Evolutionary conservation across 257 asterid genomes (phyloP).

Genomic region (Solanum tarapatanum): DNA sequence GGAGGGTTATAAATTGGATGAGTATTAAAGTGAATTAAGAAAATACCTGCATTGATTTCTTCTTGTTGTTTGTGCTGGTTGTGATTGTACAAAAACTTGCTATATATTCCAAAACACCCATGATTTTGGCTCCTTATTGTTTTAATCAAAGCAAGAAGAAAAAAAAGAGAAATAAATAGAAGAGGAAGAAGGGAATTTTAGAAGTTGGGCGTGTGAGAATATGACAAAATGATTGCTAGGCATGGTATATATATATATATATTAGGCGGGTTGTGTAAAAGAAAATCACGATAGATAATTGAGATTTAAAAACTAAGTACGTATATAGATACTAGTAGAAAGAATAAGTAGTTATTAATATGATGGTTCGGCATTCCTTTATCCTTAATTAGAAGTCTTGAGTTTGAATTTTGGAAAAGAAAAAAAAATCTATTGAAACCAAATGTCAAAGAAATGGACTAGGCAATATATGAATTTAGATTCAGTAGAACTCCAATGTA

Average conservation of each 20-base stretch:
- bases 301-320: background rate
- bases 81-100: conserved; percentile 64
- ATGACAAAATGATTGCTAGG: background rate
- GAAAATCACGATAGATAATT: background rate
- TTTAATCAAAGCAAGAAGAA: conserved; percentile 8
- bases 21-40: background rate
- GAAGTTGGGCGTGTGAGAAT: background rate
- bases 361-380: background rate
- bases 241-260: background rate
- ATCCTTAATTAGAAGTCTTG: background rate
- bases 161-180: background rate
- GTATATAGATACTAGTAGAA: background rate
- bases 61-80: conserved; percentile 42
- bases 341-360: background rate
- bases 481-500: too few species aligned
- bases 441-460: too few species aligned
- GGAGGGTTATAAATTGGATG: background rate
- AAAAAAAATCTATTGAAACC: background rate
- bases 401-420: background rate
- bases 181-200: background rate
- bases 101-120: conserved; percentile 83
- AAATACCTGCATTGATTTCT: conserved; percentile 72
- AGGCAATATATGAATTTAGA: background rate
- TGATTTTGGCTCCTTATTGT: conserved; percentile 1
- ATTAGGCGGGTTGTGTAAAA: background rate